A percentile compares a stretch with the other conserved stretches of the same genome.
These are phyloP conservation scores for Penicillium sp. DNA, from an alignment of 2,329 filamentous ascomycete species.

Conservation along the genomic window DNA sequence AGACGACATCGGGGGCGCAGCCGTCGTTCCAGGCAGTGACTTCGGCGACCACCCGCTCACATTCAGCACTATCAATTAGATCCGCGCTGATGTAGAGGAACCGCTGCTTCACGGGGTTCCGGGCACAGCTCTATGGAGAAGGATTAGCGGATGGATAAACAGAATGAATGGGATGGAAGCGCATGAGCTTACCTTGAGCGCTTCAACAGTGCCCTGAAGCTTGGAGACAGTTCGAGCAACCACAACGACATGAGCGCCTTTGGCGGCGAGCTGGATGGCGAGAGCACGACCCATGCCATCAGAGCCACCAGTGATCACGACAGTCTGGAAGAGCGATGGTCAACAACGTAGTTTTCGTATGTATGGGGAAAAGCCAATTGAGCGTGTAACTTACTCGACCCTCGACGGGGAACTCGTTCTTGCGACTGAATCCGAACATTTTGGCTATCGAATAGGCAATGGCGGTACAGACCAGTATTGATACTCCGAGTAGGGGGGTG, in stretches of 20 bases:
- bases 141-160: conserved; percentile 29
- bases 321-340: conserved; percentile 64
- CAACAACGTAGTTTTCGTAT: conserved; percentile 11
- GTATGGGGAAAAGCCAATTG: neutral
- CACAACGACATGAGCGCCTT: conserved; percentile 86
- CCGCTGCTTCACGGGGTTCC: conserved; percentile 69
- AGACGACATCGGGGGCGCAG: conserved; percentile 79
- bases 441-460: conserved; percentile 44
- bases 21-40: conserved; percentile 79
- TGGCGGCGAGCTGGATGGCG: conserved; percentile 74
- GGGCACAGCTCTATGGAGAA: conserved; percentile 64
- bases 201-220: conserved; percentile 71
- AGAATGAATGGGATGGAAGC: neutral
- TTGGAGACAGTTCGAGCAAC: conserved; percentile 79
- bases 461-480: conserved; percentile 40
- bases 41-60: conserved; percentile 71
- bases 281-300: conserved; percentile 87
- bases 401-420: conserved; percentile 80
- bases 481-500: conserved; percentile 37
- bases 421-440: conserved; percentile 54
- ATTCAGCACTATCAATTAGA: conserved; percentile 73
- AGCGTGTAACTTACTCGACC: conserved; percentile 69
- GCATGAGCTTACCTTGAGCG: conserved; percentile 62
- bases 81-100: conserved; percentile 88
- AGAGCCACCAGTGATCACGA: conserved; percentile 88